phyloP scores from a whole-genome alignment of 441 rosid genomes.

The Mallotus repandus region DNA sequence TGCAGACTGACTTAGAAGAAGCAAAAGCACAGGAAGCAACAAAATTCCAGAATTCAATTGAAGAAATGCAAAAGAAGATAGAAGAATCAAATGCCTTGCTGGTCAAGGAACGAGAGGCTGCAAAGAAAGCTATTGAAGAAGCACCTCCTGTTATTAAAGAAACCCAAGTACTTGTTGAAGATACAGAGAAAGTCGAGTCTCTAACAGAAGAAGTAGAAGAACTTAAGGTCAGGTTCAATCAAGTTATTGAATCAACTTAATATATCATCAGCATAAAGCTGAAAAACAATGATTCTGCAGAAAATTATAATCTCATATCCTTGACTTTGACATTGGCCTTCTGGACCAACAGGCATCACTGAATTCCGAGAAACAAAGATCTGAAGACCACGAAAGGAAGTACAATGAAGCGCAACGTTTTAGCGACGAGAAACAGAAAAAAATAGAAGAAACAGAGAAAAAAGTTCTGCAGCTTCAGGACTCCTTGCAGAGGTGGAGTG shows the following conservation, averaged over 20 bases:
- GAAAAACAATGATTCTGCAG: constrained; percentile 4
- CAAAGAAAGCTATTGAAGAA: constrained; percentile 80
- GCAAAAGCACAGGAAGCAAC: constrained; percentile 73
- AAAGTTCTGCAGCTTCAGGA: constrained; percentile 80
- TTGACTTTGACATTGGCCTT: constrained; percentile 17
- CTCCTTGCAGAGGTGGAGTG: constrained; percentile 64
- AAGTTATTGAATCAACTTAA: background rate
- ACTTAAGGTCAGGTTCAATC: constrained; percentile 54
- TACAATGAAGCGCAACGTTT: constrained; percentile 51
- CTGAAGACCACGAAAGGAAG: constrained; percentile 61
- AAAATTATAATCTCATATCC: constrained; percentile 7
- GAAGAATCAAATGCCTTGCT: constrained; percentile 71
- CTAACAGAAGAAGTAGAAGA: constrained; percentile 74
- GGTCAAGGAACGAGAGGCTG: constrained; percentile 69
- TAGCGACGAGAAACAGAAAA: constrained; percentile 56
- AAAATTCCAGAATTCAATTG: constrained; percentile 65
- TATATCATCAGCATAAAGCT: background rate
- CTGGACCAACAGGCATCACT: constrained; percentile 45
- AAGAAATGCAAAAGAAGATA: constrained; percentile 72
- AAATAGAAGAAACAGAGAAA: constrained; percentile 77
- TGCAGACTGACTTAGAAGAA: constrained; percentile 90
- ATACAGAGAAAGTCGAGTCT: constrained; percentile 74
- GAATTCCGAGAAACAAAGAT: constrained; percentile 71
- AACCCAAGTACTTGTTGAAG: constrained; percentile 89
- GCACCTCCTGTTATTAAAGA: constrained; percentile 89